phyloP scores from a whole-genome alignment of 768 basidiomycete species.

The Calvatia gigantea region DNA sequence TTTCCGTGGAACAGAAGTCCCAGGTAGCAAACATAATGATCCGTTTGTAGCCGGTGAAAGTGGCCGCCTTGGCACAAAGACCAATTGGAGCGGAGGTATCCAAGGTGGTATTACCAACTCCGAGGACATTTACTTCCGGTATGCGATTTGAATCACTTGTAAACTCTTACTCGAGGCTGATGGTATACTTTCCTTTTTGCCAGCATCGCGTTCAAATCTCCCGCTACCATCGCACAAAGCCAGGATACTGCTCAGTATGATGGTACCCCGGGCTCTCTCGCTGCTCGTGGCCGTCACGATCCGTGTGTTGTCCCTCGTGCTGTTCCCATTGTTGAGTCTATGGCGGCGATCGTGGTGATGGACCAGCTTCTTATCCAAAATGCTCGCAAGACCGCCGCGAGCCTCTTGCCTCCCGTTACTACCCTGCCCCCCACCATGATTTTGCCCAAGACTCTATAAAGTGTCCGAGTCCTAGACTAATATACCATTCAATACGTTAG shows the following conservation, averaged over 20 bases:
- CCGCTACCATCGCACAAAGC: conserved; percentile 92
- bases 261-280: conserved; percentile 83
- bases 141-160: no score
- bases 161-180: no score
- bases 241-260: conserved; percentile 93
- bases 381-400: conserved; percentile 68
- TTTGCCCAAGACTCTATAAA: conserved; percentile 41
- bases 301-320: conserved; percentile 97
- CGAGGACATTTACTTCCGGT: conserved; percentile 97
- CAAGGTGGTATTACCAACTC: conserved; percentile 99
- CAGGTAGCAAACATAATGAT: conserved; percentile 94
- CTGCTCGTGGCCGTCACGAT: conserved; percentile 81
- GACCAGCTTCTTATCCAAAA: conserved; percentile 91
- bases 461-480: no score
- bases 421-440: conserved; percentile 93
- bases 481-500: no score
- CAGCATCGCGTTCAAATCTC: conserved; percentile 90
- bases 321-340: conserved; percentile 96
- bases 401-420: conserved; percentile 79
- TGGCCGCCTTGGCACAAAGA: conserved; percentile 76
- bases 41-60: conserved; percentile 62
- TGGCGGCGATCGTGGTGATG: conserved; percentile 95
- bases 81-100: conserved; percentile 96
- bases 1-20: conserved; percentile 90
- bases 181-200: not conserved